Evolutionary conservation across 495 filamentous ascomycete genomes (phyloP).

Genomic region (Penicillium desertorum): DNA sequence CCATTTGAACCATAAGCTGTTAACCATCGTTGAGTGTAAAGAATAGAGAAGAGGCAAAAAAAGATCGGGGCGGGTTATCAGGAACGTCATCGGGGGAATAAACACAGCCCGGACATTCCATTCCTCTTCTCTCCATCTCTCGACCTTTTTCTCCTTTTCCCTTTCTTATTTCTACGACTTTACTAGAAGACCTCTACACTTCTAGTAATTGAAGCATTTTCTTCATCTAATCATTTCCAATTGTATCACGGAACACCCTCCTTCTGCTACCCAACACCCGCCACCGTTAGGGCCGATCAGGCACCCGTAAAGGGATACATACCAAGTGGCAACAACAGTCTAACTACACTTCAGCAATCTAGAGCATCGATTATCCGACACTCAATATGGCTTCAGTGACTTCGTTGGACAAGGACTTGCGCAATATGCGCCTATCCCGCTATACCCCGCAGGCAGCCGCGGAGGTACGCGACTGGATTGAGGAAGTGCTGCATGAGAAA

Average conservation of each 20-base stretch:
- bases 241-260: constrained; percentile 6
- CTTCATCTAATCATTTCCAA: constrained; percentile 2
- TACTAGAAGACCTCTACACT: neutral
- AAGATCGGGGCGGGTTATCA: constrained; percentile 12
- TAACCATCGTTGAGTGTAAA: constrained; percentile 34
- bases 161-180: constrained; percentile 4
- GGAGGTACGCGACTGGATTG: constrained; percentile 85
- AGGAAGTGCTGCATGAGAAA: constrained; percentile 70
- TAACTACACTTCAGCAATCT: constrained; percentile 5
- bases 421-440: constrained; percentile 84
- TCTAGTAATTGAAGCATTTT: neutral
- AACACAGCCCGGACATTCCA: constrained; percentile 34
- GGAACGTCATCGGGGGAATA: constrained; percentile 35
- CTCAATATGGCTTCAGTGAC: constrained; percentile 84
- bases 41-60: constrained; percentile 21
- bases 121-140: constrained; percentile 17
- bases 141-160: constrained; percentile 10
- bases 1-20: constrained; percentile 76
- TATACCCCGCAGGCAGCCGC: constrained; percentile 92
- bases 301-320: constrained; percentile 29
- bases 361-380: constrained; percentile 8
- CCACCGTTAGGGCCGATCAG: constrained; percentile 27
- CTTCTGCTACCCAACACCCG: constrained; percentile 25
- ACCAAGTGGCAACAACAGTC: constrained; percentile 9
- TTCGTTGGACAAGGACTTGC: constrained; percentile 93